These are phyloP conservation scores for Rhizopus delemar DNA, from an alignment of 371 early-diverging fungal genomes.

Conservation along the genomic window DNA sequence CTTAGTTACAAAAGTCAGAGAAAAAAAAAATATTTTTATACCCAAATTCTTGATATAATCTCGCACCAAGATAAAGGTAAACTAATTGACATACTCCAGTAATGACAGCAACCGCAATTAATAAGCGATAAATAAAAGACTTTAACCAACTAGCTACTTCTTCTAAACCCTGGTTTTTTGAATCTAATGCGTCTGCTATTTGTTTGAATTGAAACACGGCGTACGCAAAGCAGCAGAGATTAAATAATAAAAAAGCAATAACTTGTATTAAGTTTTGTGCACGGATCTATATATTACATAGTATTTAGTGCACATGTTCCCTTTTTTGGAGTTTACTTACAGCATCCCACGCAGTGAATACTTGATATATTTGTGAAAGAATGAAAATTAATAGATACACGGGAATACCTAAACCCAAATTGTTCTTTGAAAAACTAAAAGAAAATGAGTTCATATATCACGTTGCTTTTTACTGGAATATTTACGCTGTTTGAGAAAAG, in stretches of 20 bases:
- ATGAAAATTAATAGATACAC: constrained; percentile 81
- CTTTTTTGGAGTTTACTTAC: constrained; percentile 43
- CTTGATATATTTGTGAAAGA: constrained; percentile 71
- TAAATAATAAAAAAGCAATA: constrained; percentile 80
- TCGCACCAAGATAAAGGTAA: constrained; percentile 43
- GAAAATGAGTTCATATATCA: constrained; percentile 8
- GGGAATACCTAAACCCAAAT: constrained; percentile 56
- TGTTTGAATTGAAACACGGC: constrained; percentile 71
- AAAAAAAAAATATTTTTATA: constrained; percentile 13
- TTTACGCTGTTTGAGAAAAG: constrained; percentile 46
- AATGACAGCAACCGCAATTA: constrained; percentile 47
- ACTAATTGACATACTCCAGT: constrained; percentile 47
- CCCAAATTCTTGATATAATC: constrained; percentile 86
- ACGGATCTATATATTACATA: constrained; percentile 54
- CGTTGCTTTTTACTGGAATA: background rate
- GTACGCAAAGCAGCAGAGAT: constrained; percentile 76
- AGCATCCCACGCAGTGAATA: constrained; percentile 74
- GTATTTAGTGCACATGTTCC: background rate
- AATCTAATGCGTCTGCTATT: constrained; percentile 39
- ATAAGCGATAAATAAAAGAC: constrained; percentile 29
- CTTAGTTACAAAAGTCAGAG: background rate
- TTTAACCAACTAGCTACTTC: constrained; percentile 13
- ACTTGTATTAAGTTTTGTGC: constrained; percentile 88
- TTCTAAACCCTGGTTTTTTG: constrained; percentile 9
- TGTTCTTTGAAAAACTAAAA: constrained; percentile 26